A percentile compares a stretch with the other conserved stretches of the same genome.
These are phyloP conservation scores for Candida pseudofarinosa DNA, from an alignment of 805 yeast species.

Conservation along the genomic window DNA sequence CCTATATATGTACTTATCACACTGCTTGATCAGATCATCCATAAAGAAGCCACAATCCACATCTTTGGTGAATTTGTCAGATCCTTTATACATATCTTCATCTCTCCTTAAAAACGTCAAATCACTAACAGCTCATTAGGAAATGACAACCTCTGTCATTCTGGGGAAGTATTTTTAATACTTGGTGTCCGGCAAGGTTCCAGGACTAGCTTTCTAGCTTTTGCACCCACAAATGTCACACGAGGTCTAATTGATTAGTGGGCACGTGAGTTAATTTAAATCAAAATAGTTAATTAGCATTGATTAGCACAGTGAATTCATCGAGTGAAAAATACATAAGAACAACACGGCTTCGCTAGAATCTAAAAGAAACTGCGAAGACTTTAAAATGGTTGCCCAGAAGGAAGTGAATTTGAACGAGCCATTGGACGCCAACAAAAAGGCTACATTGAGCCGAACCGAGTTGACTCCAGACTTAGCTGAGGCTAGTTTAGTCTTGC, in stretches of 20 bases:
- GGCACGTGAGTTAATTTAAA: not conserved
- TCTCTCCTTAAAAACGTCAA: too few species aligned
- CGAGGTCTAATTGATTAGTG: not conserved
- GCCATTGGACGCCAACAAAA: slow-evolving; percentile 51
- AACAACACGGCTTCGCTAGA: not conserved
- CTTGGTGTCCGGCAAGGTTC: too few species aligned
- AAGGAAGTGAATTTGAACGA: slow-evolving; percentile 47
- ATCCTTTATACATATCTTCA: too few species aligned
- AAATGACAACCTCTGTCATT: too few species aligned
- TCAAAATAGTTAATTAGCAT: not conserved
- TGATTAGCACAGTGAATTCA: not conserved
- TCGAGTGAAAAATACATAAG: not conserved
- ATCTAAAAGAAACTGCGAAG: not conserved
- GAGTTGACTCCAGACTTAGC: slow-evolving; percentile 53
- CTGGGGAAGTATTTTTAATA: too few species aligned
- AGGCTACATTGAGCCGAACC: slow-evolving; percentile 49
- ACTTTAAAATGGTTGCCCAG: slow-evolving; percentile 37
- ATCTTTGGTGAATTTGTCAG: too few species aligned
- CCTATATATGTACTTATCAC: not conserved
- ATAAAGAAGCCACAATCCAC: not conserved
- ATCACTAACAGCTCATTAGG: too few species aligned
- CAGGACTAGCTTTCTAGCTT: too few species aligned
- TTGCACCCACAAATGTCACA: not conserved
- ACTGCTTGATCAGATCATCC: not conserved
- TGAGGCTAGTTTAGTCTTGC: slow-evolving; percentile 57